These are phyloP conservation scores for Yamadazyma conglobata DNA, from an alignment of 1,139 yeast genomes.

Conservation along the genomic window DNA sequence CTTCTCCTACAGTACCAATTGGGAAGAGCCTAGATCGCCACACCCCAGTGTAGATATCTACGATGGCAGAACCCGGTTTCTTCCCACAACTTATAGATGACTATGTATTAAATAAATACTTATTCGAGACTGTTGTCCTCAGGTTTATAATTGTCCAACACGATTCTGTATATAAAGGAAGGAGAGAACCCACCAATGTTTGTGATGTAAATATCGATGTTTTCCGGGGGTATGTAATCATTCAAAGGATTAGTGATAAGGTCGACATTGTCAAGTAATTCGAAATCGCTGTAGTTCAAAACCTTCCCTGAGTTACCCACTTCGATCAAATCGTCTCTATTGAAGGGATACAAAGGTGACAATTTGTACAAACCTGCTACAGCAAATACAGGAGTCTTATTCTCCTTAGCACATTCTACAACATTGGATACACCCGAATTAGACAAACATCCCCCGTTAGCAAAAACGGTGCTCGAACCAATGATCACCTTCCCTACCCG, in stretches of 20 bases:
- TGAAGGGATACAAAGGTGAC: slow-evolving; percentile 92
- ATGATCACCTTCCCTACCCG: slow-evolving; percentile 94
- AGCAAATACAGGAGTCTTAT: slow-evolving; percentile 91
- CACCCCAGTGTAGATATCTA: too few species aligned
- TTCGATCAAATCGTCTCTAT: slow-evolving; percentile 82
- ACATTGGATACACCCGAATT: slow-evolving; percentile 90
- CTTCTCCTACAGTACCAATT: too few species aligned
- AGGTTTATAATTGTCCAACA: slow-evolving; percentile 86
- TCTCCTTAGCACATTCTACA: slow-evolving; percentile 94
- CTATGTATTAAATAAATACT: background rate
- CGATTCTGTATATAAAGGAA: slow-evolving; percentile 90
- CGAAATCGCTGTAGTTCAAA: slow-evolving; percentile 63
- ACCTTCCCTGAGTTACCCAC: slow-evolving; percentile 92
- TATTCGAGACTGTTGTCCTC: slow-evolving; percentile 67
- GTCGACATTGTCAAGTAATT: slow-evolving; percentile 67
- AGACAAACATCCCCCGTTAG: slow-evolving; percentile 93
- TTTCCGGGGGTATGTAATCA: slow-evolving; percentile 91
- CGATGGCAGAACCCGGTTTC: background rate
- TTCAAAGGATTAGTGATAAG: slow-evolving; percentile 83
- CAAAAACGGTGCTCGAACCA: slow-evolving; percentile 88
- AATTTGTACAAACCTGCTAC: slow-evolving; percentile 92
- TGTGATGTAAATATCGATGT: slow-evolving; percentile 90
- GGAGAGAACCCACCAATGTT: slow-evolving; percentile 97
- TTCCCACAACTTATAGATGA: slow-evolving; percentile 1
- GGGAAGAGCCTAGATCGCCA: too few species aligned